These are phyloP conservation scores for Fulvia fulva DNA, from an alignment of 2,329 filamentous ascomycete species.

Conservation along the genomic window DNA sequence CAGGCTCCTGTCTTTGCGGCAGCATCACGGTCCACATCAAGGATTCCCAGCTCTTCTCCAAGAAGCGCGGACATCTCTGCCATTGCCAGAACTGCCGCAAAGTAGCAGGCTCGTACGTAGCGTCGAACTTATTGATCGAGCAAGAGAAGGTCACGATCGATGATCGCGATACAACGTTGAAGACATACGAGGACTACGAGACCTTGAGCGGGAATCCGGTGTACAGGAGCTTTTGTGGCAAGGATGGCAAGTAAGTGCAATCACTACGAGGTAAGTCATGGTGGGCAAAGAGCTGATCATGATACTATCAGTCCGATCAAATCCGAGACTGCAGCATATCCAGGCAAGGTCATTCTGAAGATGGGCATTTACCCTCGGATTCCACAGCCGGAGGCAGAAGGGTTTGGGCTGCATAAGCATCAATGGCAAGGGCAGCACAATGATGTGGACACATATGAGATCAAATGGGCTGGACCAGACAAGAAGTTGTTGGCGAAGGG, in stretches of 20 bases:
- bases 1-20: constrained; percentile 46
- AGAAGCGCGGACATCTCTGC: constrained; percentile 46
- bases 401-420: constrained; percentile 43
- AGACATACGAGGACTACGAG: constrained; percentile 42
- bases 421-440: constrained; percentile 42
- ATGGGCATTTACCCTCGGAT: constrained; percentile 50
- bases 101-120: constrained; percentile 42
- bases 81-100: constrained; percentile 53
- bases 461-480: constrained; percentile 38
- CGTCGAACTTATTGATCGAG: constrained; percentile 41
- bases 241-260: constrained; percentile 42
- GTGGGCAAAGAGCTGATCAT: constrained; percentile 2
- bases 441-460: constrained; percentile 38
- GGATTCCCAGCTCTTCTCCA: constrained; percentile 46
- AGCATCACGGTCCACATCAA: constrained; percentile 48
- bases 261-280: background rate
- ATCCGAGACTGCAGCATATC: constrained; percentile 39
- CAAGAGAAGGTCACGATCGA: constrained; percentile 44
- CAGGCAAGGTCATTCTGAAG: constrained; percentile 47
- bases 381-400: constrained; percentile 44
- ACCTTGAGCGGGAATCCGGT: constrained; percentile 48
- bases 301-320: constrained; percentile 43
- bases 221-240: constrained; percentile 44
- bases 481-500: constrained; percentile 27
- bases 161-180: constrained; percentile 45